Base-by-base conservation (phyloP, 1,284 basidiomycete species). In the Taiwanofungus camphoratus region DNA sequence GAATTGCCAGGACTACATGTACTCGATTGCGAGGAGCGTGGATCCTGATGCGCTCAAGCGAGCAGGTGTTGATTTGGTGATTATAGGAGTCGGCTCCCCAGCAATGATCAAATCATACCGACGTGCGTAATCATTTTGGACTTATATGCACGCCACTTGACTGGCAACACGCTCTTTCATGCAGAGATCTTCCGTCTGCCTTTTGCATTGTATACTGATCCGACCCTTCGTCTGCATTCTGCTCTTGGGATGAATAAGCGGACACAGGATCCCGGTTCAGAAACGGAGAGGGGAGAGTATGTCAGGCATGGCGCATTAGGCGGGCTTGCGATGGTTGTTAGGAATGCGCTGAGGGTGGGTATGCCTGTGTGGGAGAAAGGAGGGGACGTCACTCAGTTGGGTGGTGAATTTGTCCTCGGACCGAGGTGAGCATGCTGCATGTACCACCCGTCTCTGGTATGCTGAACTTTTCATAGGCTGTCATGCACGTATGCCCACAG, bases 341-440 rank as follows among this genome's bases (percentile, higher is more conserved):
- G 76, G 50, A 77, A 84, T 47, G 81, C 82, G 6, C 56, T 87
- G 33, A 74, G 74, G 41, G 73, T 76, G 12, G 75, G 84, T 26
- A 82, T 91, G 77, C 87, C 88, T 0, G 68, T 92, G 8, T 84
- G 80, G 77, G 82, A 83, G 61, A 79, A 78, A 43, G 87, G 85
- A 1, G 91, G 91, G 0, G 83, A 91, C 56, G 67, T 79, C 35
- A 64, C 70, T 39, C 86, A 92, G 62, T 73, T 94, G 22, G 92
- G 92, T 13, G 92, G 92, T 19, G 92, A 94, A 65, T 93, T 94
- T 57, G 76, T 94, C 20, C 74, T 95, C 41, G 87, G 86, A 19
- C 86, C 87, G 36, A 81, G 79, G 80, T 83, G 45, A 57, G 76
- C 58, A 16, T 5, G 23, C 11, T 16, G n/a, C 42, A 11, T 16